Conservation (phyloP, 495 filamentous ascomycete species). For the Aspergillus olivimuriae region DNA sequence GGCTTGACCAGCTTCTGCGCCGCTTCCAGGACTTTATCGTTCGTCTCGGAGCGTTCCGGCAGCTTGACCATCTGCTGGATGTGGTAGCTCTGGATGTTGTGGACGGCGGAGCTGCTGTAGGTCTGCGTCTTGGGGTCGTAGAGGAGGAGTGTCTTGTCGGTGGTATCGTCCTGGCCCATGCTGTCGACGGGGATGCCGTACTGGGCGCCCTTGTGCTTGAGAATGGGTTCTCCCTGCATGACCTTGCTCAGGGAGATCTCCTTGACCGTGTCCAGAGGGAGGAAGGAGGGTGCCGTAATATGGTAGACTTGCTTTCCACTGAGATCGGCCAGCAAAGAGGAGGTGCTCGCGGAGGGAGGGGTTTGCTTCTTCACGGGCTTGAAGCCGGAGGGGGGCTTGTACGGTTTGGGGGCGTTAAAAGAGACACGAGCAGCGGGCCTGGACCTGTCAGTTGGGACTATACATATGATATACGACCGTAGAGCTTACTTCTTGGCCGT, state of each 20-base stretch:
- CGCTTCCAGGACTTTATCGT: constrained; percentile 27
- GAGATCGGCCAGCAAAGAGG: constrained; percentile 35
- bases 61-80: constrained; percentile 40
- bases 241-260: constrained; percentile 37
- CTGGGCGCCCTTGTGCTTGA: constrained; percentile 32
- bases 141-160: constrained; percentile 29
- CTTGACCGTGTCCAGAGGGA: constrained; percentile 38
- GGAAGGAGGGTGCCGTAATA: constrained; percentile 36
- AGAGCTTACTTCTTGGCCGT: constrained; percentile 22
- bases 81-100: constrained; percentile 35
- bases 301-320: constrained; percentile 40
- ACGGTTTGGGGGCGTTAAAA: constrained; percentile 24
- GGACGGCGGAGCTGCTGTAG: constrained; percentile 23
- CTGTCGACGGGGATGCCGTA: constrained; percentile 42
- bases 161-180: constrained; percentile 25
- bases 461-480: not conserved
- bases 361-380: constrained; percentile 30
- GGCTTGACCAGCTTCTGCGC: constrained; percentile 35
- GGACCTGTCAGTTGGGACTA: not conserved
- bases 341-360: constrained; percentile 27
- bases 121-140: constrained; percentile 31
- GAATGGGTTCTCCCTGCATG: constrained; percentile 35
- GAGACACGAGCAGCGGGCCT: constrained; percentile 6
- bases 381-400: constrained; percentile 39
- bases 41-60: constrained; percentile 22